Evolutionary conservation across 768 basidiomycete species (phyloP), one percentile per base, ranked within the genome.

Genomic region (Hebeloma cylindrosporum): DNA sequence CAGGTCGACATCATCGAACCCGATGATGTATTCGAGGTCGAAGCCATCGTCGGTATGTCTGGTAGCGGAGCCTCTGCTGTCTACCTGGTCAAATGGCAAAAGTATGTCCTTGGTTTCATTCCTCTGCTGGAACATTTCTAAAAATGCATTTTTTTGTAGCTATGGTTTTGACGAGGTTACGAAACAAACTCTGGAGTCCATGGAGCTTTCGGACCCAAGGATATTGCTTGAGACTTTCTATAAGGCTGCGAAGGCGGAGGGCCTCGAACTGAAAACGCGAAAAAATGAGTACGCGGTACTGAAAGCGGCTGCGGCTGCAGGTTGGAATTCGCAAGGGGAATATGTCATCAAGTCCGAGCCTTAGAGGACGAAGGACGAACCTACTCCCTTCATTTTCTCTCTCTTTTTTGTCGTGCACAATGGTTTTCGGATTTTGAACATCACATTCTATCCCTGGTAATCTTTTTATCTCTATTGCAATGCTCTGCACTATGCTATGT

Each of bases 71-170:
- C 45, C 20, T 38, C 35, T 4, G 56, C 60, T 8, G 38, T 54
- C 2, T 73, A 70, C 59, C 64, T 73, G 13, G 62, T 73, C 14
- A 69, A 67, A 56, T 73, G 71, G 71, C 63, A 65, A 9, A 65
- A 63, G 71, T 71, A 33, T 55, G 64, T 55, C 21, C 14, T 38
- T n/a, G n/a, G 6, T 32, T 33, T n/a, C 27, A 3, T 42, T 30
- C 8, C 25, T 25, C 6, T 40, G 32, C 3, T 6, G 2, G 10
- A 31, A 11, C 3, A 3, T 5, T 33, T 18, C 43, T 18, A 5
- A 26, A 20, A 17, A 36, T 26, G n/a, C 31, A 36, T 40, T 9
- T 26, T 26, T 32, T 48, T 21, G 11, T 29, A 73, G 71, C 27
- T 73, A 72, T 45, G 45, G 57, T 1, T 54, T 65, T 10, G 23